Evolutionary conservation across 2,329 filamentous ascomycete genomes (phyloP), one percentile per base, ranked within the genome.

Genomic region (Colletotrichum chlorophyti): DNA sequence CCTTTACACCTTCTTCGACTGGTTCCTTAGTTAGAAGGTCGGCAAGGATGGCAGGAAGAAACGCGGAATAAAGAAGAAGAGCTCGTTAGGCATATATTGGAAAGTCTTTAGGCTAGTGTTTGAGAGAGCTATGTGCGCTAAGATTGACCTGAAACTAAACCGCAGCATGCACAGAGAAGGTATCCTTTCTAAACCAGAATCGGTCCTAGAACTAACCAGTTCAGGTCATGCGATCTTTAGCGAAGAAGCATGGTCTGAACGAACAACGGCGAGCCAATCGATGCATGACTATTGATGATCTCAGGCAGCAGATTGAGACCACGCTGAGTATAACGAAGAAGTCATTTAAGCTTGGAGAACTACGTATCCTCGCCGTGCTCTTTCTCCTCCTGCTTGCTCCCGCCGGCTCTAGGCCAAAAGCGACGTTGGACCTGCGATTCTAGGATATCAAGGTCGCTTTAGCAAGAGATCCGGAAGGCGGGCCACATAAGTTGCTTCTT

Each of bases 321-420:
- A 68, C 63, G 47, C 53, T 70, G 24, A 66, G 58, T 26, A 70
- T 53, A 17, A 70, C 51, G 14, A 65, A 64, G 54, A 64, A 70
- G 63, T 48, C 42, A 10, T 71, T 64, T 35, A 63, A 63, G 19
- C 51, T 68, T 14, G 52, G 64, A 23, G 62, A 65, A 58, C 46
- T 66, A 3, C 61, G 60, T 2, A 69, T 70, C 15, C 52, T 63
- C 10, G 41, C 52, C 10, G 41, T 63, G 4, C 45, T 68, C 3
- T 69, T 68, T 42, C 55, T 68, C 10, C 62, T 66, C n/a, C 48
- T 68, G 3, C 58, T 68, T 6, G 32, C 58, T 19, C 61, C 47
- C 9, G 53, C 41, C 26, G 47, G 65, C 6, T 54, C 65, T 29
- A 47, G 61, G 6, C 63, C 52, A 5, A 38, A 7, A 29, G 61